Percentiles rank a stretch among this genome's conserved stretches.
These are phyloP conservation scores for Choiromyces venosus DNA, from an alignment of 495 filamentous ascomycete genomes.

Conservation along the genomic window DNA sequence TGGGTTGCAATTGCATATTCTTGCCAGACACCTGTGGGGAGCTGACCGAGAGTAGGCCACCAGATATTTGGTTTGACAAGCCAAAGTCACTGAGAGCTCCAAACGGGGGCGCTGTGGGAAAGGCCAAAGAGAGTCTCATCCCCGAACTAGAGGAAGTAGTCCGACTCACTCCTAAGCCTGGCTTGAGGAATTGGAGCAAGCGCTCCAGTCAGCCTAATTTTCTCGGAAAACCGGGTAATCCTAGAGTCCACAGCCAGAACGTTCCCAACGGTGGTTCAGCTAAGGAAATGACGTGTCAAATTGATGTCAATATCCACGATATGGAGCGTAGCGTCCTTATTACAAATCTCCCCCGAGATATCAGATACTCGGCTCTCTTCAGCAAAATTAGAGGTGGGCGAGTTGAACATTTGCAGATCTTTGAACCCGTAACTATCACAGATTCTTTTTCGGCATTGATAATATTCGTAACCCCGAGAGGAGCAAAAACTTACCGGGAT, in stretches of 20 bases:
- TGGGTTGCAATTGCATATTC: background rate
- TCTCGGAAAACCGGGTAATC: background rate
- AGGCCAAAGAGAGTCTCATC: background rate
- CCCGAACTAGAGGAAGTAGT: background rate
- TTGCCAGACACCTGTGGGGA: background rate
- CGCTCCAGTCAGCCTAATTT: background rate
- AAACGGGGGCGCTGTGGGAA: background rate
- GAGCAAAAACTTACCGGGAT: background rate
- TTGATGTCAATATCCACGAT: slow-evolving; percentile 1
- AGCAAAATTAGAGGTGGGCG: slow-evolving; percentile 22
- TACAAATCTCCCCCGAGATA: slow-evolving; percentile 24
- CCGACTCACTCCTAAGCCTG: background rate
- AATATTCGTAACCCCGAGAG: background rate
- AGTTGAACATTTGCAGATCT: slow-evolving; percentile 19
- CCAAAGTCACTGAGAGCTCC: background rate
- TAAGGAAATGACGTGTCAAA: slow-evolving; percentile 8
- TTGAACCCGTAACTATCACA: background rate
- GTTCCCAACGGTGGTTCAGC: background rate
- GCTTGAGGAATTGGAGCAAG: background rate
- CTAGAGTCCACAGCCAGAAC: background rate
- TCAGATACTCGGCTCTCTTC: slow-evolving; percentile 11
- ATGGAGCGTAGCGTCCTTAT: slow-evolving; percentile 19
- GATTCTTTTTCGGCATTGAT: background rate
- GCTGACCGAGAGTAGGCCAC: background rate
- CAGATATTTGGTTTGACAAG: background rate